Percentiles rank a stretch among this genome's conserved stretches.
These are phyloP conservation scores for Sporisorium reilianum DNA, from an alignment of 1,284 basidiomycete species.

Conservation along the genomic window DNA sequence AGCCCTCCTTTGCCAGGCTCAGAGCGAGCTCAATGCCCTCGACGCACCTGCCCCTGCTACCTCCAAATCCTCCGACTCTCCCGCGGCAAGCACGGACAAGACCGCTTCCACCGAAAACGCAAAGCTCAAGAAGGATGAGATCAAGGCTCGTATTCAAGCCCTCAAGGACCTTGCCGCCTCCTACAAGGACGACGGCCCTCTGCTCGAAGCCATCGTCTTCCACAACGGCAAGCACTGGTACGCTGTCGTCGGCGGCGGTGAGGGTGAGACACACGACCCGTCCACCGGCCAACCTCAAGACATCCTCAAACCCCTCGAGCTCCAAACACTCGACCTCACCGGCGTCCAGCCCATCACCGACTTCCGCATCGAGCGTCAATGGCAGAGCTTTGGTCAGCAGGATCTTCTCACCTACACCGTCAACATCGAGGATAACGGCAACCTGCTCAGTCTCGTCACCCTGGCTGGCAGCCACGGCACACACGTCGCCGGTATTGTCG, in stretches of 20 bases:
- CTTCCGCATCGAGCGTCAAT: constrained; percentile 65
- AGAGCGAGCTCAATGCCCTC: constrained; percentile 54
- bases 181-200: constrained; percentile 66
- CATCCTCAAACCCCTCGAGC: constrained; percentile 39
- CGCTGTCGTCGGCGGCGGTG: constrained; percentile 67
- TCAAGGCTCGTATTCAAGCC: constrained; percentile 62
- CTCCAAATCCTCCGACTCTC: constrained; percentile 10
- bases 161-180: constrained; percentile 64
- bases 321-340: constrained; percentile 59
- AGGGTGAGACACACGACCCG: constrained; percentile 64
- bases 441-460: constrained; percentile 64
- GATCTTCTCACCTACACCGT: constrained; percentile 69
- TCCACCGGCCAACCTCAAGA: constrained; percentile 54
- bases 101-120: constrained; percentile 17
- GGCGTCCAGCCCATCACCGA: constrained; percentile 63
- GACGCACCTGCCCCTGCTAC: constrained; percentile 17
- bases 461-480: constrained; percentile 69
- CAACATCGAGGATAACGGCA: constrained; percentile 64
- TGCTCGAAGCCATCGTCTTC: constrained; percentile 68
- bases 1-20: constrained; percentile 59
- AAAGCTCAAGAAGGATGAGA: constrained; percentile 59
- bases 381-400: constrained; percentile 65
- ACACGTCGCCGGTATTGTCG: constrained; percentile 69
- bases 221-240: constrained; percentile 69
- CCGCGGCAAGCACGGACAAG: constrained; percentile 18